Conservation (phyloP, 345 rosid genomes). For the Salix purpurea region DNA sequence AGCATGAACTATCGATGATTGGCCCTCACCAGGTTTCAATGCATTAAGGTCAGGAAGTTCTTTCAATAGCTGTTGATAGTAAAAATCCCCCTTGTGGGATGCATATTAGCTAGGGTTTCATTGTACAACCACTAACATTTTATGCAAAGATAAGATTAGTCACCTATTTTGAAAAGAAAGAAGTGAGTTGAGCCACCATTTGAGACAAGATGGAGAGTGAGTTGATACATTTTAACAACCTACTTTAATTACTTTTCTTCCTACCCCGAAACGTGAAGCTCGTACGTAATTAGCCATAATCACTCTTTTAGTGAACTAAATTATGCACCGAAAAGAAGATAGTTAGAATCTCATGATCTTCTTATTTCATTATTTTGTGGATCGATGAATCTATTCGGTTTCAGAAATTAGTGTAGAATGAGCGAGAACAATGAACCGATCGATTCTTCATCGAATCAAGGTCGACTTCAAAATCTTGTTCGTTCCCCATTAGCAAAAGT, state of each 20-base stretch:
- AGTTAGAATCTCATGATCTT: background rate
- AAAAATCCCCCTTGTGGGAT: background rate
- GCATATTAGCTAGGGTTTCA: slow-evolving; percentile 9
- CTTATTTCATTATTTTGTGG: background rate
- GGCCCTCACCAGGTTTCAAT: background rate
- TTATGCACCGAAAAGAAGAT: too few relatives aligned
- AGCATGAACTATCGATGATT: background rate
- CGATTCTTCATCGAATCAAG: slow-evolving; percentile 11
- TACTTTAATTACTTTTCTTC: background rate
- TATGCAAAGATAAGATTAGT: slow-evolving; percentile 3
- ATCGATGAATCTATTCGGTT: slow-evolving; percentile 12
- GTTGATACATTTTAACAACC: slow-evolving; percentile 4
- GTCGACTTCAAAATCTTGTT: background rate
- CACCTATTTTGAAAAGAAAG: slow-evolving; percentile 11
- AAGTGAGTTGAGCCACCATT: background rate
- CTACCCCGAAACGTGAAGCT: slow-evolving; percentile 6
- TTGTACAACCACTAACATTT: slow-evolving; percentile 5
- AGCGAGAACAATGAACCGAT: background rate
- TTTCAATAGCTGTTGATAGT: background rate
- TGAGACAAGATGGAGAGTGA: background rate
- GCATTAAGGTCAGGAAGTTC: slow-evolving; percentile 1
- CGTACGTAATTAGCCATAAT: background rate
- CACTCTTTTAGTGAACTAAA: background rate
- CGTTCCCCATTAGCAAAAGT: background rate
- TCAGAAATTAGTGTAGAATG: background rate